Base-by-base conservation (phyloP, 208 protist species). In the Tritrichomonas musculus region DNA sequence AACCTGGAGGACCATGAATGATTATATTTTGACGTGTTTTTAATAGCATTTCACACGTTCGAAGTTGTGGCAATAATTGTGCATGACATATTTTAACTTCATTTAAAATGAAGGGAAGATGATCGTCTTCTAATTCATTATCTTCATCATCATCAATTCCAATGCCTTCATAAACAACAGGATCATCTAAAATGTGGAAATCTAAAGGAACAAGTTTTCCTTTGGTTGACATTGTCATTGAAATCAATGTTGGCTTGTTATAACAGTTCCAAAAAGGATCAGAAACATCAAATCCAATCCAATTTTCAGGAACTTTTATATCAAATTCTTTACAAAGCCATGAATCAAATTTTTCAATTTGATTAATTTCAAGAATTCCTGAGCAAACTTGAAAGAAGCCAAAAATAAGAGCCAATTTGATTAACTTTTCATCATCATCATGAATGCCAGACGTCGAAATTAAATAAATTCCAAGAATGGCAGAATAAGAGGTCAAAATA, bases 221-320 rank as follows among this genome's bases (percentile, higher is more conserved):
- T 36, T 88, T 33, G n/a, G n/a, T n/a, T 17, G 25, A 53, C 33
- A 88, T 57, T n/a, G 33, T 20, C 77, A 88, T 88, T 88, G 77
- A 88, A 17, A 8, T 39, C 1, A 88, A 39, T 11, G 41, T 33
- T 57, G 77, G 77, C 20, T 60, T 60, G 33, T 25, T 20, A 88
- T 60, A 88, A 25, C 20, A 44, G 20, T 88, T 57, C 77, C 77
- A 88, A 49, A 88, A 88, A n/a, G 27, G 47, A 88, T 88, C 77
- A 88, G 41, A 27, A 33, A 88, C 77, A 50, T n/a, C 39, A 11
- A 53, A 88, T 1, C 77, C 77, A 27, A 88, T 39, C 77, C 77
- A 88, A 88, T 88, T 33, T 14, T 57, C 39, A 53, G 77, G 77
- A 57, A 88, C 47, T 39, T 44, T 33, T n/a, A 88, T 57, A 27